These are phyloP conservation scores for Saccharomycopsis hybrid DNA, from an alignment of 1,139 yeast genomes.

Conservation along the genomic window DNA sequence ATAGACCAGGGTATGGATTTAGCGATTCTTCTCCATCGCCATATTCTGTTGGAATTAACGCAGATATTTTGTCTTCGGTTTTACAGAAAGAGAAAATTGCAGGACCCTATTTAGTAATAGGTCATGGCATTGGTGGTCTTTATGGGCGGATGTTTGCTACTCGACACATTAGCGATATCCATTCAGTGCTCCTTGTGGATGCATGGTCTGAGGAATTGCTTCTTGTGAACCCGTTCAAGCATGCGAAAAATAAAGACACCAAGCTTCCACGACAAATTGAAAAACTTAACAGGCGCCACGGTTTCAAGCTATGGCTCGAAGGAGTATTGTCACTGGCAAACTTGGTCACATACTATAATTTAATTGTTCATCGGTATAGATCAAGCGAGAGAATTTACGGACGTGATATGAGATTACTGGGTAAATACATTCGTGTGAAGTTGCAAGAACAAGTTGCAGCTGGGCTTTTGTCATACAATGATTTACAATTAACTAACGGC, in stretches of 20 bases:
- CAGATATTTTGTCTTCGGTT: constrained; percentile 60
- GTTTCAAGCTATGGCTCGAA: constrained; percentile 56
- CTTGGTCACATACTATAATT: constrained; percentile 34
- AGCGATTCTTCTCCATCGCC: constrained; percentile 83
- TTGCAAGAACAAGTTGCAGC: constrained; percentile 74
- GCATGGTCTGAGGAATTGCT: constrained; percentile 71
- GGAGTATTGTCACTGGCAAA: constrained; percentile 59
- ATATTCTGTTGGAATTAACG: constrained; percentile 54
- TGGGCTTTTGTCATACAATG: constrained; percentile 57
- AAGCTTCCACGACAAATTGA: constrained; percentile 26
- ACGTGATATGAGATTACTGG: constrained; percentile 50
- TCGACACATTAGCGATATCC: constrained; percentile 48
- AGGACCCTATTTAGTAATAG: constrained; percentile 62
- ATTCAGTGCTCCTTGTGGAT: constrained; percentile 65
- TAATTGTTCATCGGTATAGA: constrained; percentile 33
- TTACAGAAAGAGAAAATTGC: constrained; percentile 36
- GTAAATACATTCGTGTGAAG: constrained; percentile 60
- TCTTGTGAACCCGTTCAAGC: constrained; percentile 30
- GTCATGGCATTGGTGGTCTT: constrained; percentile 80
- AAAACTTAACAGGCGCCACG: constrained; percentile 32
- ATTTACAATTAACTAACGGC: constrained; percentile 46
- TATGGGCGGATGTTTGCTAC: constrained; percentile 74
- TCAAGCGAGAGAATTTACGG: constrained; percentile 65
- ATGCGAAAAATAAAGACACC: constrained; percentile 24
- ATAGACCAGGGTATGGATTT: constrained; percentile 79